Evolutionary conservation across 2,329 filamentous ascomycete genomes (phyloP), one percentile per base, ranked within the genome.

Genomic region (Botrytis sinoallii): DNA sequence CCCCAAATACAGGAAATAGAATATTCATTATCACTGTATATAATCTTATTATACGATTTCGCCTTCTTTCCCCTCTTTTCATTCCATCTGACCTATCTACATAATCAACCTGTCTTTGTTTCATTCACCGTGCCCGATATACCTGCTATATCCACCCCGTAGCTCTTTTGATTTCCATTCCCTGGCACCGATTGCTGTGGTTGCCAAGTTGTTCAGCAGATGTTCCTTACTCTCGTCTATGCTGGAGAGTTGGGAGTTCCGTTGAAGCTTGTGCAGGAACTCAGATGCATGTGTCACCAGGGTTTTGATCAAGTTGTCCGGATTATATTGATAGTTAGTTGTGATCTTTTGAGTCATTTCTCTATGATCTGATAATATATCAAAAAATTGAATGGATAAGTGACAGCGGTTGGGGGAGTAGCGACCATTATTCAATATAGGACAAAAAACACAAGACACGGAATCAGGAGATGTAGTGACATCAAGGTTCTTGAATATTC

Each of bases 401-500:
- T 55, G 10, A 61, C 10, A 61, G 59, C 22, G 2, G 10, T n/a
- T 0, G 5, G 12, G 25, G 22, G 1, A n/a, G 35, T 38, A 25
- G 4, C 32, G 22, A 38, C 35, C 16, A 25, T 25, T 3, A 40
- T n/a, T 2, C 32, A 12, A 38, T 40, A 25, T 0, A 22, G 16
- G 0, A 8, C 1, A 6, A 16, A 35, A 12, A 3, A 38, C 32
- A 12, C 3, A 22, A 38, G 18, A 60, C 57, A 3, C 16, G 32
- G 3, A 61, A 40, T 22, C 59, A 38, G 6, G 4, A 52, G 4
- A 52, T 14, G 2, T 6, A 38, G 5, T 4, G 32, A 60, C 10
- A 1, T 60, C 32, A 16, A n/a, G 0, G 3, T 16, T 1, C 0
- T 22, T 14, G 32, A 18, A 40, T 1, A 35, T 25, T 22, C 0